phyloP scores from a whole-genome alignment of 2,329 filamentous ascomycete species.

The Claviceps maximensis region DNA sequence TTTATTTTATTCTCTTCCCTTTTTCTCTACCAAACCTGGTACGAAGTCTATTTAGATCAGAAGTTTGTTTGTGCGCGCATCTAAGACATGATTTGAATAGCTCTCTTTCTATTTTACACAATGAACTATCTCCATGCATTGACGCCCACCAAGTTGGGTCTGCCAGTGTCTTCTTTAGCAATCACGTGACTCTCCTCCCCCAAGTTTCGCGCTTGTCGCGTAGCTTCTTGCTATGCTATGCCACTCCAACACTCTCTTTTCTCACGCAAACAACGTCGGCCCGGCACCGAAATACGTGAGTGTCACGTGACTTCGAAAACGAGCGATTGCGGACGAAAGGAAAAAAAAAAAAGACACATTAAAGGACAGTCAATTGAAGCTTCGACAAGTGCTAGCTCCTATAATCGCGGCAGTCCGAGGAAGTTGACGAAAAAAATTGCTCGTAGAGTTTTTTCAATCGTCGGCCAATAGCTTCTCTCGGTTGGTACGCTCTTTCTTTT shows the following conservation, averaged over 20 bases:
- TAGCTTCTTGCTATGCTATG: background rate
- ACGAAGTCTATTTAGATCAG: no score
- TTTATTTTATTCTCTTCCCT: background rate
- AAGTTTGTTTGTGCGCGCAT: background rate
- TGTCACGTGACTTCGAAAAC: conserved; percentile 21
- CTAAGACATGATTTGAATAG: background rate
- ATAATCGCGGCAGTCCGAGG: conserved; percentile 15
- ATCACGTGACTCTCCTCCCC: background rate
- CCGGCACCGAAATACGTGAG: background rate
- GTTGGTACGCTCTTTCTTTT: conserved; percentile 17
- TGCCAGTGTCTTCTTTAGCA: no score
- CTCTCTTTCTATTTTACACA: background rate
- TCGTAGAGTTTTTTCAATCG: conserved; percentile 15
- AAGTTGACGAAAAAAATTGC: conserved; percentile 14
- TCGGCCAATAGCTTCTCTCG: conserved; percentile 16
- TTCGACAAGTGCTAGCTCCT: conserved; percentile 11
- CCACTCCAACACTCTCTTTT: background rate
- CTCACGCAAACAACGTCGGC: conserved; percentile 1
- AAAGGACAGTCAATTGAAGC: conserved; percentile 9
- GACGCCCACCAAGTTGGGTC: background rate
- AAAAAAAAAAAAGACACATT: conserved; percentile 14
- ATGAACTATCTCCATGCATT: background rate
- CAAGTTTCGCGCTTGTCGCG: background rate
- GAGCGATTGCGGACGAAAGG: conserved; percentile 14
- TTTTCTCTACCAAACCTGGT: background rate